phyloP scores from a whole-genome alignment of 2,329 filamentous ascomycete species.

The Fonsecaea monophora region DNA sequence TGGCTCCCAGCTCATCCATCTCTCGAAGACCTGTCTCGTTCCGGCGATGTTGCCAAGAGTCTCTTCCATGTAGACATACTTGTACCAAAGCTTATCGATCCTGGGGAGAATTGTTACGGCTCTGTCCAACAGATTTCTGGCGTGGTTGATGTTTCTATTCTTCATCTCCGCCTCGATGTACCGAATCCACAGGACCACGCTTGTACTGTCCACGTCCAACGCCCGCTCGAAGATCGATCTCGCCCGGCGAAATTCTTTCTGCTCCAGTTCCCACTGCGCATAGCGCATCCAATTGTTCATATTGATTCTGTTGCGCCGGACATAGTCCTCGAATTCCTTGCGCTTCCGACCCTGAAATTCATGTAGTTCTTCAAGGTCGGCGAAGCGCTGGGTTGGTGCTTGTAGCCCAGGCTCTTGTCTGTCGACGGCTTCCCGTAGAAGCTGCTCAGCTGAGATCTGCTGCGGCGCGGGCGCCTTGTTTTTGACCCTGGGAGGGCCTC shows the following conservation, averaged over 20 bases:
- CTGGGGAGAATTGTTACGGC: constrained; percentile 91
- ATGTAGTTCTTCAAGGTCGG: constrained; percentile 95
- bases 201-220: constrained; percentile 87
- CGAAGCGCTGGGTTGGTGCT: constrained; percentile 91
- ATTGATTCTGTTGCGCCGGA: constrained; percentile 89
- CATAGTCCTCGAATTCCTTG: constrained; percentile 97
- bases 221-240: constrained; percentile 93
- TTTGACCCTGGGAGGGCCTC: constrained; percentile 94
- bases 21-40: constrained; percentile 90
- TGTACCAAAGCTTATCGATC: constrained; percentile 98
- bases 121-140: constrained; percentile 89
- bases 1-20: constrained; percentile 98
- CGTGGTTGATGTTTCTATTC: constrained; percentile 92
- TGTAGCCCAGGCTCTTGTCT: constrained; percentile 87
- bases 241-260: constrained; percentile 93
- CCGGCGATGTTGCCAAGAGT: constrained; percentile 93
- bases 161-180: constrained; percentile 99
- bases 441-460: constrained; percentile 95
- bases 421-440: constrained; percentile 95
- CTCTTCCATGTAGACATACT: constrained; percentile 99
- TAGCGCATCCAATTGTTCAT: constrained; percentile 99
- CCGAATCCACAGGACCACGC: constrained; percentile 84
- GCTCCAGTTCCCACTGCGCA: constrained; percentile 95
- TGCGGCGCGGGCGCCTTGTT: constrained; percentile 94
- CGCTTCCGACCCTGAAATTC: constrained; percentile 96